Percentiles rank a stretch among this genome's conserved stretches.
Evolutionary conservation across 2,329 filamentous ascomycete genomes (phyloP).

Genomic region (Whalleya microplaca): DNA sequence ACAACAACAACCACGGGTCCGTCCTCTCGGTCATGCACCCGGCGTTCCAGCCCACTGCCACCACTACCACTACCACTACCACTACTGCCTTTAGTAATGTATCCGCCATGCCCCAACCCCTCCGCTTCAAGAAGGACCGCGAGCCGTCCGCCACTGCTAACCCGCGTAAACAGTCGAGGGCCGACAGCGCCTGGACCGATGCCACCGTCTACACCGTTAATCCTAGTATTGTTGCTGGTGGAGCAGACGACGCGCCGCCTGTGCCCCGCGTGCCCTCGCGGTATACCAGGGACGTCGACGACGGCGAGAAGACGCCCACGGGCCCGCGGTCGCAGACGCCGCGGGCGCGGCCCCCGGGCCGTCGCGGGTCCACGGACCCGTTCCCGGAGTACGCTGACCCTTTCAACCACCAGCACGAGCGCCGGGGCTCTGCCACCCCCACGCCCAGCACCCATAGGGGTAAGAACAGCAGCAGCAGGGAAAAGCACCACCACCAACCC

Average conservation of each 20-base stretch:
- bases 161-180: neutral
- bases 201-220: slow-evolving; percentile 24
- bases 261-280: slow-evolving; percentile 26
- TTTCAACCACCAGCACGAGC: neutral
- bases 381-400: slow-evolving; percentile 2
- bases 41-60: slow-evolving; percentile 32
- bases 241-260: slow-evolving; percentile 18
- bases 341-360: neutral
- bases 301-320: neutral
- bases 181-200: slow-evolving; percentile 28
- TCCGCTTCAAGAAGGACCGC: slow-evolving; percentile 16
- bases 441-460: neutral
- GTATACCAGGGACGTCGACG: neutral
- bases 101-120: slow-evolving; percentile 27
- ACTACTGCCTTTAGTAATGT: slow-evolving; percentile 12
- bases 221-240: too few species aligned
- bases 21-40: slow-evolving; percentile 31
- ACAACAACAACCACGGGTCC: slow-evolving; percentile 20
- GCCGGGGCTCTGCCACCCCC: too few species aligned
- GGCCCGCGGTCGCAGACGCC: neutral
- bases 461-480: neutral
- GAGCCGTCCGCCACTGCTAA: neutral
- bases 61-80: too few species aligned
- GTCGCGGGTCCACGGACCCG: slow-evolving; percentile 5
- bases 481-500: neutral